These are phyloP conservation scores for Vigna hirtella DNA, from an alignment of 306 rosid genomes.

Conservation along the genomic window DNA sequence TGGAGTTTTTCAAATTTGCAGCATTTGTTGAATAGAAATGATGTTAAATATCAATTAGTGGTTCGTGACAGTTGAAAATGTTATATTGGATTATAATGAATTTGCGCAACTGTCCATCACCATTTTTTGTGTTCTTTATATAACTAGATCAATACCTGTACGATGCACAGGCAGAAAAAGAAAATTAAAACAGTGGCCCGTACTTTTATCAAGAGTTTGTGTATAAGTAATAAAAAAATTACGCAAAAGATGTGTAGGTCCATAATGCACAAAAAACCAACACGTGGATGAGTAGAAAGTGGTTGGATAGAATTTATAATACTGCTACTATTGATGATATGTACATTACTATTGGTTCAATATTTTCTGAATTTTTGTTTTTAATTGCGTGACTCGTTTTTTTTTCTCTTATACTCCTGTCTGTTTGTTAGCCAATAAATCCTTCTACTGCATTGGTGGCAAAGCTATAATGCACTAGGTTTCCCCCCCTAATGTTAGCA, in stretches of 20 bases:
- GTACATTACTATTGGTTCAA: slow-evolving; percentile 46
- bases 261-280: background rate
- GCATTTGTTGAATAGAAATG: slow-evolving; percentile 60
- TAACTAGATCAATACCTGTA: background rate
- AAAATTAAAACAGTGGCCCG: background rate
- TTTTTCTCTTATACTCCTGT: slow-evolving; percentile 1
- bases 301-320: background rate
- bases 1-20: slow-evolving; percentile 55
- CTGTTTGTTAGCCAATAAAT: background rate
- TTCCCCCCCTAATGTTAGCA: background rate
- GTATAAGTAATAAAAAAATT: background rate
- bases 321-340: slow-evolving; percentile 12
- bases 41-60: slow-evolving; percentile 57
- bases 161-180: background rate
- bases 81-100: slow-evolving; percentile 48
- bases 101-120: slow-evolving; percentile 46
- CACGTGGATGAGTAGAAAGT: background rate
- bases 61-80: slow-evolving; percentile 51
- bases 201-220: background rate
- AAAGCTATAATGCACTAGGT: slow-evolving; percentile 6
- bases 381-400: background rate
- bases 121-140: slow-evolving; percentile 49
- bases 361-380: slow-evolving; percentile 36
- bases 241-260: background rate
- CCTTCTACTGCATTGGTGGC: background rate